Conservation (phyloP, 352 stramenopile species). For the Globisporangium lucens region DNA sequence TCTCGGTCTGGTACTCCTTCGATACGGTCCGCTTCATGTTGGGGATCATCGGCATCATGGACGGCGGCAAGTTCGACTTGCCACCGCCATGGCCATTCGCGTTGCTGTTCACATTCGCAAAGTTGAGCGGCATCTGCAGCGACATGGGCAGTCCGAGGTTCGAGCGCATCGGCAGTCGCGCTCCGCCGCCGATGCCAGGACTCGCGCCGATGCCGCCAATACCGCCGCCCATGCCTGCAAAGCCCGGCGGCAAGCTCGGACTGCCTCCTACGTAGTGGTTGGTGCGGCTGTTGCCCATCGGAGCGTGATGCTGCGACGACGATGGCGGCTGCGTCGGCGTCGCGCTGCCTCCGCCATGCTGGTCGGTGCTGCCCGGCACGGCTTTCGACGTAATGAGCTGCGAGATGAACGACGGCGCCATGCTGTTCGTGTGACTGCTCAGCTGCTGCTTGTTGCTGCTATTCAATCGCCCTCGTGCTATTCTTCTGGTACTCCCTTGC, state of each 20-base stretch:
- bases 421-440: not conserved
- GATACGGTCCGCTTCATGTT: slow-evolving; percentile 17
- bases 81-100: not conserved
- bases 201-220: slow-evolving; percentile 14
- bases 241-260: slow-evolving; percentile 7
- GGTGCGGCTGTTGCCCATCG: slow-evolving; percentile 5
- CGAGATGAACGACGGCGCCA: slow-evolving; percentile 21
- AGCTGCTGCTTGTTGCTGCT: not conserved
- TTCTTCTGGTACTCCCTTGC: not conserved
- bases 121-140: slow-evolving; percentile 22
- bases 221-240: slow-evolving; percentile 10
- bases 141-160: slow-evolving; percentile 20
- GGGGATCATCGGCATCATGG: slow-evolving; percentile 16
- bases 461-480: not conserved
- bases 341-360: not conserved
- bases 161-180: slow-evolving; percentile 15
- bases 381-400: slow-evolving; percentile 21
- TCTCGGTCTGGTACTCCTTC: slow-evolving; percentile 6
- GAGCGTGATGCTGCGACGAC: not conserved
- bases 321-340: not conserved
- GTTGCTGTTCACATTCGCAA: slow-evolving; percentile 7
- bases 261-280: slow-evolving; percentile 1
- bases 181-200: slow-evolving; percentile 4
- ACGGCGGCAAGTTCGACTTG: not conserved
- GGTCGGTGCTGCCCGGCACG: slow-evolving; percentile 9